Evolutionary conservation across 768 basidiomycete species (phyloP), one percentile per base, ranked within the genome.

Genomic region (Saitozyma podzolica): DNA sequence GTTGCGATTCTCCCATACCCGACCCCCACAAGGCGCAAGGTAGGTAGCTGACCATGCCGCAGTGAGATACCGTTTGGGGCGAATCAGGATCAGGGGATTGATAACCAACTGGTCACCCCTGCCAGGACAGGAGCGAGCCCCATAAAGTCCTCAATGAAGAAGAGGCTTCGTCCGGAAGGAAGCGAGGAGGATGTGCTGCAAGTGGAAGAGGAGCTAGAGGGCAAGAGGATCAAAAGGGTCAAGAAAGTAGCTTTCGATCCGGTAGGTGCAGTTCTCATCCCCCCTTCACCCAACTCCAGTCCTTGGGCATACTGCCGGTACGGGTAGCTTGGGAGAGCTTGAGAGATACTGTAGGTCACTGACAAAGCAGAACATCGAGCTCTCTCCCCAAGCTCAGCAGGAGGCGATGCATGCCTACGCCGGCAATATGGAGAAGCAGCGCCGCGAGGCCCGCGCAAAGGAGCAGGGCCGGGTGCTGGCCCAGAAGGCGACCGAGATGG

Each of bases 191-290:
- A 9, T 13, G 20, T 39, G 40, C 14, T 16, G 54, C 48, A 14
- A 40, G 58, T 19, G 19, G 29, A 19, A n/a, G 37, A 13, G 19
- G n/a, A 9, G 19, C 39, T 40, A 41, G 56, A 13, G 60, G 29
- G 29, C 29, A 29, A 29, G 29, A 29, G 29, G 29, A 29, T 5
- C 29, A 50, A 47, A 4, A 48, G 54, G 45, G 47, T 56, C 37
- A 66, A 55, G 58, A 58, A 54, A 16, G 63, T 64, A 40, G 51
- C 40, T 9, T 64, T 60, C 47, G 63, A 64, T 52, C 49, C 48
- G 56, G 62, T 64, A 11, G 47, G 61, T 40, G 3, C 45, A 47
- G n/a, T n/a, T n/a, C n/a, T n/a, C n/a, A n/a, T n/a, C n/a, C n/a
- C n/a, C n/a, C n/a, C n/a, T n/a, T n/a, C n/a, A n/a, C n/a, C n/a